Conservation (phyloP, 192 early-diverging fungal genomes). For the Mortierella antarctica region DNA sequence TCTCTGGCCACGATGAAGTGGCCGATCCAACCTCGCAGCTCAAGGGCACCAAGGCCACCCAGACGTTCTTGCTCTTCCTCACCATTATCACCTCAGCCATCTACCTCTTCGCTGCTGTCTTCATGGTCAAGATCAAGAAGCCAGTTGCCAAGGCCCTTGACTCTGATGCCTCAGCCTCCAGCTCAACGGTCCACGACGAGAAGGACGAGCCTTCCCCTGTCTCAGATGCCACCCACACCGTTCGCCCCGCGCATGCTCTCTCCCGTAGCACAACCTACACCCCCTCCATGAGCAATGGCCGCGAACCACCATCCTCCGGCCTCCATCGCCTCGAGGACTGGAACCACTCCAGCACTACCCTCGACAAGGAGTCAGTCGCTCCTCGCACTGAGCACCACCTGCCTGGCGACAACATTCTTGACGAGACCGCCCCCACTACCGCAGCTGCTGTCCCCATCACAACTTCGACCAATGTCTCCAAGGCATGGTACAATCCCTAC, state of each 20-base stretch:
- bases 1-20: slow-evolving; percentile 31
- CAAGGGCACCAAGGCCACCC: slow-evolving; percentile 40
- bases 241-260: slow-evolving; percentile 6
- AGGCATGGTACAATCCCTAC: slow-evolving; percentile 33
- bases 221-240: not conserved
- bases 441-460: not conserved
- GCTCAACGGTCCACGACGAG: slow-evolving; percentile 11
- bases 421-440: slow-evolving; percentile 12
- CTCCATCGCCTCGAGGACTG: slow-evolving; percentile 18
- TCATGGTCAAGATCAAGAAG: slow-evolving; percentile 49
- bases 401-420: slow-evolving; percentile 38
- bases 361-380: slow-evolving; percentile 20
- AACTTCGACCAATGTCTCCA: slow-evolving; percentile 8
- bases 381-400: slow-evolving; percentile 8
- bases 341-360: slow-evolving; percentile 35
- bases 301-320: not conserved
- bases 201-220: not conserved
- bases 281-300: slow-evolving; percentile 37
- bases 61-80: slow-evolving; percentile 42
- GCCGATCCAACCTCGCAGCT: slow-evolving; percentile 2
- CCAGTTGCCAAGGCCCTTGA: slow-evolving; percentile 22
- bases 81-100: slow-evolving; percentile 48
- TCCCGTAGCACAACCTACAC: slow-evolving; percentile 48
- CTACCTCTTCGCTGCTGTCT: slow-evolving; percentile 39
- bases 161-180: slow-evolving; percentile 17